Evolutionary conservation across 306 rosid genomes (phyloP).

Genomic region (Vigna nakashimae): DNA sequence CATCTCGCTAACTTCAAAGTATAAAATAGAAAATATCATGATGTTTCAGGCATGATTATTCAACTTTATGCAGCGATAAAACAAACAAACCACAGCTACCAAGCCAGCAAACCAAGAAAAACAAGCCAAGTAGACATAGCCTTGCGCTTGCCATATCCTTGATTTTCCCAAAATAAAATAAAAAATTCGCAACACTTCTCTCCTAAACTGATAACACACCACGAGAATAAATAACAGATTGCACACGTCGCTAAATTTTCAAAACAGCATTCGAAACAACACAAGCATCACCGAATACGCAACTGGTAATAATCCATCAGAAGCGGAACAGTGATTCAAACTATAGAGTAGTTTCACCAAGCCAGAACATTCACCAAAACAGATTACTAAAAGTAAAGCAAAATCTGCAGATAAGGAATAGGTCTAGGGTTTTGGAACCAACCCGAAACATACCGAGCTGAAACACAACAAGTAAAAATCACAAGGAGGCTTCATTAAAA

Average conservation of each 20-base stretch:
- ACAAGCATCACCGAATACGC: constrained; percentile 26
- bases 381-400: background rate
- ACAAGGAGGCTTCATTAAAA: constrained; percentile 62
- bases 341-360: constrained; percentile 25
- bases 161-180: constrained; percentile 25
- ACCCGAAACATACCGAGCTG: constrained; percentile 55
- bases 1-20: constrained; percentile 11
- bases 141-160: constrained; percentile 14
- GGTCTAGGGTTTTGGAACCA: constrained; percentile 44
- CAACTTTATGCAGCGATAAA: constrained; percentile 5
- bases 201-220: constrained; percentile 13
- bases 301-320: background rate
- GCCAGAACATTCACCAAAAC: constrained; percentile 7
- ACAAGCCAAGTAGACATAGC: constrained; percentile 21
- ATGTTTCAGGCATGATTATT: constrained; percentile 19
- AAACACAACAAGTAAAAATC: constrained; percentile 38
- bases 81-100: constrained; percentile 25
- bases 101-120: constrained; percentile 33
- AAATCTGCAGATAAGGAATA: constrained; percentile 26
- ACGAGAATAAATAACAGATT: background rate
- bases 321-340: constrained; percentile 36
- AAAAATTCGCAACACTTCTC: constrained; percentile 9
- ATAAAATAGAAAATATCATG: background rate
- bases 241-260: constrained; percentile 28
- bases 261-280: constrained; percentile 23